Conservation (phyloP, 768 basidiomycete genomes). For the Leccinum disarticulatum region DNA sequence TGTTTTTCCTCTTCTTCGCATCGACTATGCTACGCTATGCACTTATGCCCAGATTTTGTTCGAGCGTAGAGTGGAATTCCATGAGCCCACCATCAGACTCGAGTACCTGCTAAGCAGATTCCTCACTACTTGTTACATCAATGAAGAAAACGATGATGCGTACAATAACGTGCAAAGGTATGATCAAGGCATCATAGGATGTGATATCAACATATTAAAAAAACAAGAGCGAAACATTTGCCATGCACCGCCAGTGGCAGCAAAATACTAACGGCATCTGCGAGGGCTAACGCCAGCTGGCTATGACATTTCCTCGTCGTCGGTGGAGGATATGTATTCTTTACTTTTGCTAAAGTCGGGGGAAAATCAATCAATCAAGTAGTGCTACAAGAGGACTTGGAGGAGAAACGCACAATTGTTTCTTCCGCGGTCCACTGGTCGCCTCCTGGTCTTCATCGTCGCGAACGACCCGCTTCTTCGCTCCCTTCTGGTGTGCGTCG, state of each 20-base stretch:
- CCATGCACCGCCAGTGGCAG: neutral
- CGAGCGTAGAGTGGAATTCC: too few species aligned
- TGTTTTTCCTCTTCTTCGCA: neutral
- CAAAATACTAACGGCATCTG: neutral
- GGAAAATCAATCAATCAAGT: slow-evolving; percentile 1
- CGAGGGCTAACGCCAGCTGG: neutral
- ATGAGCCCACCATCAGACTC: too few species aligned
- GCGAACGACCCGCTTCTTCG: slow-evolving; percentile 74
- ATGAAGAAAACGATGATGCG: neutral
- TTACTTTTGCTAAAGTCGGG: slow-evolving; percentile 72
- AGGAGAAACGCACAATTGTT: slow-evolving; percentile 72
- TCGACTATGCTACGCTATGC: slow-evolving; percentile 26
- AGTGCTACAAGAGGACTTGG: neutral
- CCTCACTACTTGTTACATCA: too few species aligned
- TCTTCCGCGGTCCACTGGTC: slow-evolving; percentile 63
- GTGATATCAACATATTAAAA: neutral
- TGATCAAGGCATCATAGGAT: neutral
- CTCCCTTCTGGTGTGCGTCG: slow-evolving; percentile 34
- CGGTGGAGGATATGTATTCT: slow-evolving; percentile 83
- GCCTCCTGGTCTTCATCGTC: slow-evolving; percentile 81
- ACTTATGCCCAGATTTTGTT: neutral
- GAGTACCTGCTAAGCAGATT: too few species aligned
- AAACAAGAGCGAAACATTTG: neutral
- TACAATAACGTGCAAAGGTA: neutral
- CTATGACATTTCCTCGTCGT: slow-evolving; percentile 64